These are phyloP conservation scores for Paramecium sexaurelia DNA, from an alignment of 73 alveolate genomes.

Conservation along the genomic window DNA sequence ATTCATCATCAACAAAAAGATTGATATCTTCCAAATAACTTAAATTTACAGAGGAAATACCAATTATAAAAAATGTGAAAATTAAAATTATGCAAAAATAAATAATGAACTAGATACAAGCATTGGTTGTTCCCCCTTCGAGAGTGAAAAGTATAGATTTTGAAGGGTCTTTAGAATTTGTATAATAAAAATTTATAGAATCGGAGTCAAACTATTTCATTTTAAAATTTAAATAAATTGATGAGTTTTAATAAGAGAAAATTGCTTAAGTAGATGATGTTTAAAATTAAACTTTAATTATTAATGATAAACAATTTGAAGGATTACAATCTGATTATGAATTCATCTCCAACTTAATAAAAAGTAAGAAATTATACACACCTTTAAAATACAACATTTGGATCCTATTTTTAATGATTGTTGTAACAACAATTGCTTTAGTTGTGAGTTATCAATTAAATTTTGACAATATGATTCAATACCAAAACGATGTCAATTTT, in stretches of 20 bases:
- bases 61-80: not conserved
- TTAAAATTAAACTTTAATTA: not conserved
- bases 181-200: not conserved
- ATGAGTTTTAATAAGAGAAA: not conserved
- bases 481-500: not conserved
- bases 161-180: not conserved
- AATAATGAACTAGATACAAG: not conserved
- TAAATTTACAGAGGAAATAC: not conserved
- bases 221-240: not conserved
- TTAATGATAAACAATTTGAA: not conserved
- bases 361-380: not conserved
- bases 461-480: not conserved
- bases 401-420: not conserved
- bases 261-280: not conserved
- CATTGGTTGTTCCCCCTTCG: not conserved
- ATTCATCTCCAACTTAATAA: not conserved
- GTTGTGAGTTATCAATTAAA: not conserved
- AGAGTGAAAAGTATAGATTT: not conserved
- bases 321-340: not conserved
- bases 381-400: not conserved
- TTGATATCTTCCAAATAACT: not conserved
- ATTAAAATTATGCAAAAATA: not conserved
- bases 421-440: not conserved
- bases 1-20: not conserved
- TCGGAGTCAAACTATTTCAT: not conserved